These are phyloP conservation scores for Flaveria linearis DNA, from an alignment of 129 eudicot species.

Conservation along the genomic window DNA sequence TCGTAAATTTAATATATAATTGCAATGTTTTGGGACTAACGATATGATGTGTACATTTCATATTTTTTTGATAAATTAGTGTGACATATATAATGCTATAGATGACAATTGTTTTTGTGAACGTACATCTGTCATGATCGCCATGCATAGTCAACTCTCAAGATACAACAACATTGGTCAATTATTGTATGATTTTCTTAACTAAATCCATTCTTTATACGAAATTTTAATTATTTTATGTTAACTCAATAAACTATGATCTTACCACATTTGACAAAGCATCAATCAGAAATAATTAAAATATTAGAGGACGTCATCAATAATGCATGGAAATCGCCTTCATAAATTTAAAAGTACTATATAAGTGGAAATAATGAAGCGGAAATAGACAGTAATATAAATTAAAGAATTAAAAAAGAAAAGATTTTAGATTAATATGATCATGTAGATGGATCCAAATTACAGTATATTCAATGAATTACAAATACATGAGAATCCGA, in stretches of 20 bases:
- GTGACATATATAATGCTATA: no score
- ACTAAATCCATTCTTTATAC: conserved; percentile 23
- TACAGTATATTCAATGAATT: conserved; percentile 33
- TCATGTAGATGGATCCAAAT: conserved; percentile 23
- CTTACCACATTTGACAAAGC: conserved; percentile 37
- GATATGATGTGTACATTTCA: no score
- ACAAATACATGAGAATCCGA: conserved; percentile 49
- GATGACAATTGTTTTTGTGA: not conserved
- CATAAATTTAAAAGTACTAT: not conserved
- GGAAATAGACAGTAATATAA: not conserved
- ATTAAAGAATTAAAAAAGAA: not conserved
- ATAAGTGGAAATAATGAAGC: not conserved
- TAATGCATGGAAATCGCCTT: conserved; percentile 16
- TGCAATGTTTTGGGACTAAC: no score
- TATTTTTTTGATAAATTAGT: no score
- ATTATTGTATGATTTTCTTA: conserved; percentile 19
- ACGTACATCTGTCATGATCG: conserved; percentile 38
- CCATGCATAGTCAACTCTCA: conserved; percentile 40
- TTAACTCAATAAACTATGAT: not conserved
- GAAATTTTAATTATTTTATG: conserved; percentile 19
- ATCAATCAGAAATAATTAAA: conserved; percentile 27
- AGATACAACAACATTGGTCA: conserved; percentile 32
- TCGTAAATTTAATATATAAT: no score
- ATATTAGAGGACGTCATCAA: conserved; percentile 22
- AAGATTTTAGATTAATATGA: conserved; percentile 19